phyloP scores from a whole-genome alignment of 257 asterid species.

The Coffea canephora region DNA sequence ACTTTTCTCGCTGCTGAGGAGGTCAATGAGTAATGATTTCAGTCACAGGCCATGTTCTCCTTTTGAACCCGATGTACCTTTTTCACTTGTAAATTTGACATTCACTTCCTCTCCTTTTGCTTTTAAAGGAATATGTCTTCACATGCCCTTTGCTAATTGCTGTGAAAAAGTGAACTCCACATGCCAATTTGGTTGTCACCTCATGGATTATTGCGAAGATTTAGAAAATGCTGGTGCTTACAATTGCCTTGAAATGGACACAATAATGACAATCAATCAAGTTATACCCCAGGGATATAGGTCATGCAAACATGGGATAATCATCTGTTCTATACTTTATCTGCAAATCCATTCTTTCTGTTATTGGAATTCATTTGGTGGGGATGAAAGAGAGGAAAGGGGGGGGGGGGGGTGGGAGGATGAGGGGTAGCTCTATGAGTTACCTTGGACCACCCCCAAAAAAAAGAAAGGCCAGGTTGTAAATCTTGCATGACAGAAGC shows the following conservation, averaged over 20 bases:
- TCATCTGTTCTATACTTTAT: neutral
- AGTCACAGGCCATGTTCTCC: neutral
- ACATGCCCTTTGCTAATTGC: neutral
- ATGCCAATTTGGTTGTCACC: conserved; percentile 8
- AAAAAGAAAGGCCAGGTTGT: neutral
- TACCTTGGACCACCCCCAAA: neutral
- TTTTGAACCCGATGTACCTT: neutral
- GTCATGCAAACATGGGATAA: neutral
- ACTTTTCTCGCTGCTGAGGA: neutral
- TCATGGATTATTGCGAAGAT: conserved; percentile 9
- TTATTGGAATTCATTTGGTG: neutral
- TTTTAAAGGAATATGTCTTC: neutral
- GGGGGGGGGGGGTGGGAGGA: too few species aligned
- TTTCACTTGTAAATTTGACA: neutral
- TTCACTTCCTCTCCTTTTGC: neutral
- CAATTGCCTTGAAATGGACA: neutral
- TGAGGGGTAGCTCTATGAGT: neutral
- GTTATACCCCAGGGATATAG: neutral
- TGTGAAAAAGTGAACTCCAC: conserved; percentile 6
- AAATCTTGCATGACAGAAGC: neutral
- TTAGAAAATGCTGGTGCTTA: neutral
- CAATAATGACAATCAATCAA: neutral
- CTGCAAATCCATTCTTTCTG: neutral
- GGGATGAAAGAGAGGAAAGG: too few species aligned
- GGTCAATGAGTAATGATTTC: conserved; percentile 4